Conservation (phyloP, 106 monocot species). For the Cymbidium sinense region DNA sequence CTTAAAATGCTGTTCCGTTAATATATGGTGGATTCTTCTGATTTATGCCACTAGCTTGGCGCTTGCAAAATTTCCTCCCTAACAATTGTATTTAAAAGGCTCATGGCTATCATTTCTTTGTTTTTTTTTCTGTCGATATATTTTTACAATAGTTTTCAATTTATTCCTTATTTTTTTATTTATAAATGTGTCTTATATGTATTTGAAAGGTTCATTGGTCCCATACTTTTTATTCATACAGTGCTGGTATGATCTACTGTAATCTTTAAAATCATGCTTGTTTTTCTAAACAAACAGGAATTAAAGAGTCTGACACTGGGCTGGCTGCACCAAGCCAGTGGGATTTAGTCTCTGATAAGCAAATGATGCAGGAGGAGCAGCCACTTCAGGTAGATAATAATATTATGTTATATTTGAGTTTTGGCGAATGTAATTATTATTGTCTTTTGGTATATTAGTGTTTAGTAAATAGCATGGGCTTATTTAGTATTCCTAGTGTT, state of each 20-base stretch:
- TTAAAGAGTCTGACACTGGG: conserved; percentile 97
- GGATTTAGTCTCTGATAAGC: conserved; percentile 96
- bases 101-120: neutral
- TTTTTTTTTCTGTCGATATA: neutral
- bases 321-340: conserved; percentile 93
- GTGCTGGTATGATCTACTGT: neutral
- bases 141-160: neutral
- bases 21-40: neutral
- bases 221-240: too few relatives aligned
- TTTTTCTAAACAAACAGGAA: conserved; percentile 41
- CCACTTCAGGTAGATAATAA: conserved; percentile 63
- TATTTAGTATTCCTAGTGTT: neutral
- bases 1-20: neutral
- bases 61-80: neutral
- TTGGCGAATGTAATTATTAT: neutral
- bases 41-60: neutral
- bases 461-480: neutral
- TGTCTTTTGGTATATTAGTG: neutral
- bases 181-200: neutral
- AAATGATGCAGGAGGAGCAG: conserved; percentile 99
- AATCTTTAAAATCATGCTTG: neutral
- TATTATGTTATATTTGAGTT: neutral
- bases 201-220: neutral
- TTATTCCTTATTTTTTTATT: neutral
- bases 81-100: neutral